Percentiles rank a stretch among this genome's conserved stretches.
Evolutionary conservation across 108 stramenopile genomes (phyloP).

Genomic region (Nannochloropsis gaditana): DNA sequence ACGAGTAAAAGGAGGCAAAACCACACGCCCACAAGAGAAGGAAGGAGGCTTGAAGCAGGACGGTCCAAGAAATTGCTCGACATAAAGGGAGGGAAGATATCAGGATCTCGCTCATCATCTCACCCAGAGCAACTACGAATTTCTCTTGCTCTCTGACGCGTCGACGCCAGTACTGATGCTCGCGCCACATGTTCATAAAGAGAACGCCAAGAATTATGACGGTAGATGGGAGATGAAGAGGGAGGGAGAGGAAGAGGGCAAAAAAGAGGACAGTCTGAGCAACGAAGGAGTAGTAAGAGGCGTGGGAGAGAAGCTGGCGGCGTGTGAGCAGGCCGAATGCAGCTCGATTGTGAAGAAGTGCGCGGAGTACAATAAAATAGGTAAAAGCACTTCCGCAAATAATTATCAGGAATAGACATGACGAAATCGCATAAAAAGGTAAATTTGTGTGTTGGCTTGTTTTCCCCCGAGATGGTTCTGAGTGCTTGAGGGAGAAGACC

Average conservation of each 20-base stretch:
- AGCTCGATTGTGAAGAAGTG: not conserved
- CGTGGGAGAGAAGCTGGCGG: not conserved
- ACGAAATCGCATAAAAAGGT: not conserved
- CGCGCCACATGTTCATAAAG: not conserved
- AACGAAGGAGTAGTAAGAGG: constrained; percentile 12
- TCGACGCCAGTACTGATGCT: constrained; percentile 17
- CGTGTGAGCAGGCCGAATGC: not conserved
- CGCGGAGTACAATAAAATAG: not conserved
- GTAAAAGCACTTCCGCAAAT: not conserved
- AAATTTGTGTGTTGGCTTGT: not conserved
- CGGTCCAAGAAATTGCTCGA: not conserved
- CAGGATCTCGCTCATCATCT: constrained; percentile 5
- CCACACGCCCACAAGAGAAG: not conserved
- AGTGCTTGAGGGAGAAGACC: not conserved
- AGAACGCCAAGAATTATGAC: not conserved
- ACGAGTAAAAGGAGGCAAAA: not conserved
- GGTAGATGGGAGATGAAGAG: not conserved
- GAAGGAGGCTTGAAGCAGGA: not conserved
- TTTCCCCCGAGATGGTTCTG: not conserved
- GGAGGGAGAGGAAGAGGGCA: not conserved
- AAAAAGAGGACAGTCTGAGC: not conserved
- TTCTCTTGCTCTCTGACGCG: not conserved
- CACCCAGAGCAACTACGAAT: not conserved
- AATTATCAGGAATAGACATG: not conserved
- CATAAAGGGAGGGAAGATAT: not conserved